A percentile compares a stretch with the other conserved stretches of the same genome.
phyloP scores from a whole-genome alignment of 2,329 filamentous ascomycete genomes.

The Exophiala sp. region DNA sequence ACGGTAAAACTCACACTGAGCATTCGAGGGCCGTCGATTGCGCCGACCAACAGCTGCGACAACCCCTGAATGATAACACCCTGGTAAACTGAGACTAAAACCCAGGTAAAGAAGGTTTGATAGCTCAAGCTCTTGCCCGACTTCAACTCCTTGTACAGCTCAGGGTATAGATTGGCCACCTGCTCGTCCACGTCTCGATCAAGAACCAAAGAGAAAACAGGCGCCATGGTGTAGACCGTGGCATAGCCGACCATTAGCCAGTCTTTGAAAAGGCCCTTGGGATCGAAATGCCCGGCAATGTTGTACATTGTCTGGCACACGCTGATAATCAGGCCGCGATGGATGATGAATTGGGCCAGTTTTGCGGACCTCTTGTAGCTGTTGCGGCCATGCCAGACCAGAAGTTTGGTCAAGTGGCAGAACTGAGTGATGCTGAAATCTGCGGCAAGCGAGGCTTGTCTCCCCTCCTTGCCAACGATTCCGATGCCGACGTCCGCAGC shows the following conservation, averaged over 20 bases:
- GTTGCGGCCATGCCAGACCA: slow-evolving; percentile 99
- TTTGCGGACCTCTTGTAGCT: slow-evolving; percentile 96
- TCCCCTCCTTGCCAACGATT: slow-evolving; percentile 96
- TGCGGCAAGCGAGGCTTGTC: slow-evolving; percentile 88
- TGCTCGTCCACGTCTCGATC: slow-evolving; percentile 94
- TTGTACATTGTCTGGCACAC: slow-evolving; percentile 98
- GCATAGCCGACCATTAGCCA: slow-evolving; percentile 97
- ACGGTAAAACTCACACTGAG: slow-evolving; percentile 89
- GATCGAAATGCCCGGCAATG: slow-evolving; percentile 87
- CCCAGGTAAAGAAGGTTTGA: slow-evolving; percentile 95
- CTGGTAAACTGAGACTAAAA: slow-evolving; percentile 91
- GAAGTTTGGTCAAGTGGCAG: slow-evolving; percentile 85
- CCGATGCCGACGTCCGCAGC: slow-evolving; percentile 96
- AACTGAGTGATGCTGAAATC: slow-evolving; percentile 98
- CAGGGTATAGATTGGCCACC: slow-evolving; percentile 90
- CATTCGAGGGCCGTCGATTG: slow-evolving; percentile 65
- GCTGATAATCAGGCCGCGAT: slow-evolving; percentile 89
- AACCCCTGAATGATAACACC: slow-evolving; percentile 94
- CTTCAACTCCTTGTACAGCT: slow-evolving; percentile 97
- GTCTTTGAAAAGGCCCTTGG: slow-evolving; percentile 90
- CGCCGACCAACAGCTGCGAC: slow-evolving; percentile 78
- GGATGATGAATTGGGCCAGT: slow-evolving; percentile 95
- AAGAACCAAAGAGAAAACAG: slow-evolving; percentile 88
- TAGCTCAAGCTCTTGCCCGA: slow-evolving; percentile 82
- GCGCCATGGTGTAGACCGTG: slow-evolving; percentile 89